Evolutionary conservation across 176 grass and related monocot species (phyloP).

Genomic region (Zea luxurians): DNA sequence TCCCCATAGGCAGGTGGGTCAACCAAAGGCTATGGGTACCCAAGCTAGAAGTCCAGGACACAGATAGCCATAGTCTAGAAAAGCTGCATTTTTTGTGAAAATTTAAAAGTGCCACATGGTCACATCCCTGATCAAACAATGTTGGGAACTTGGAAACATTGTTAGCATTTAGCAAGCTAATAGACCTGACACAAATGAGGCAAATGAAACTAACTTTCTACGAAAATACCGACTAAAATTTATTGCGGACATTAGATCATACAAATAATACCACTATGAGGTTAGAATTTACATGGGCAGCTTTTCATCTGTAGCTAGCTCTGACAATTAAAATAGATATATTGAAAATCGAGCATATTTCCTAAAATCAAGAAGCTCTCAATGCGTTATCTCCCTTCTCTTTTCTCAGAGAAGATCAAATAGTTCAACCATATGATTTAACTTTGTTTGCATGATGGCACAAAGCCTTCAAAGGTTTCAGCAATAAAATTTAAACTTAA

Average conservation of each 20-base stretch:
- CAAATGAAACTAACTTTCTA: not conserved
- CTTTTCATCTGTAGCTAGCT: too few species aligned
- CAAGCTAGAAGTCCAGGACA: not conserved
- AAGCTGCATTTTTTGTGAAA: constrained; percentile 11
- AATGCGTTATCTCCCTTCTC: too few species aligned
- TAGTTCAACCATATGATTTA: too few species aligned
- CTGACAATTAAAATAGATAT: too few species aligned
- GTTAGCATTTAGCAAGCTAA: not conserved
- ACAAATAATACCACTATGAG: not conserved
- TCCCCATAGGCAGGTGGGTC: not conserved
- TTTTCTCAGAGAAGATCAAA: too few species aligned
- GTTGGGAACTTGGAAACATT: not conserved
- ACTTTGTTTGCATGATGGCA: too few species aligned
- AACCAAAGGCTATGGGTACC: not conserved
- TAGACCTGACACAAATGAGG: not conserved
- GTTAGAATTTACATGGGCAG: not conserved
- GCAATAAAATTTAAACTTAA: too few species aligned
- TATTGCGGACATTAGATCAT: not conserved
- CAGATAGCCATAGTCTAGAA: not conserved
- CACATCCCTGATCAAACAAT: not conserved
- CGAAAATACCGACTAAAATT: not conserved
- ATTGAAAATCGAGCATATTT: too few species aligned
- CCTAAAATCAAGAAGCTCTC: too few species aligned
- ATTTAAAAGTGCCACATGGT: not conserved
- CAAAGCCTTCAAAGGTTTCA: too few species aligned